Conservation (phyloP, 768 basidiomycete species). For the Leccinum longicurvipes region DNA sequence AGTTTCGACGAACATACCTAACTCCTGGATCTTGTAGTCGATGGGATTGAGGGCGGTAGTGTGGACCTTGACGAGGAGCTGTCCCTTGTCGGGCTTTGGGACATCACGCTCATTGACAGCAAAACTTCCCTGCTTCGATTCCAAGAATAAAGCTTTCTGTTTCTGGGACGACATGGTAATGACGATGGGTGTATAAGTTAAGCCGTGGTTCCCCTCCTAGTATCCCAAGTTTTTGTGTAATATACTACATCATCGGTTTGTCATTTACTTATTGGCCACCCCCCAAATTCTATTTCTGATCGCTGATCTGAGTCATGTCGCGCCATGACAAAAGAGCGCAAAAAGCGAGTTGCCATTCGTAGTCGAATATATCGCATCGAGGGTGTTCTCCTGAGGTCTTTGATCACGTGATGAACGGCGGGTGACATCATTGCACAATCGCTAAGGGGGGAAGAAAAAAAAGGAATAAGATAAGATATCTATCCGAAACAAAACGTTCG, state of each 20-base stretch:
- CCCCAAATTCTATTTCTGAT: constrained; percentile 29
- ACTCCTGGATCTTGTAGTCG: constrained; percentile 38
- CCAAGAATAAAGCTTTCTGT: constrained; percentile 29
- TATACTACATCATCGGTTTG: constrained; percentile 16
- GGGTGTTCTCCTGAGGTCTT: constrained; percentile 27
- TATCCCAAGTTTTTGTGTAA: constrained; percentile 4
- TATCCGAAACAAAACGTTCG: constrained; percentile 18
- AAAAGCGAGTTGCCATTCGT: constrained; percentile 30
- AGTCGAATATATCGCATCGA: constrained; percentile 32
- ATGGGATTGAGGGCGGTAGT: constrained; percentile 45
- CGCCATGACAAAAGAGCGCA: constrained; percentile 30
- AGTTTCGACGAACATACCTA: constrained; percentile 29
- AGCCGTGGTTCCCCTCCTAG: not conserved
- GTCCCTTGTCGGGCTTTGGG: constrained; percentile 35
- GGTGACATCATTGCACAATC: constrained; percentile 20
- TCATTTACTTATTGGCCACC: constrained; percentile 31
- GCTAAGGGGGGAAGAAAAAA: constrained; percentile 18
- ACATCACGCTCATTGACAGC: constrained; percentile 24
- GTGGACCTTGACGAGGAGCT: constrained; percentile 42
- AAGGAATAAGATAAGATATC: constrained; percentile 21
- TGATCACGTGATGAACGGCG: constrained; percentile 17
- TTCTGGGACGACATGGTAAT: constrained; percentile 21
- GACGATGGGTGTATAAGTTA: constrained; percentile 15
- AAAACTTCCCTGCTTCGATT: constrained; percentile 29
- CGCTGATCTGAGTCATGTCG: constrained; percentile 27